Conservation (phyloP, 2,329 filamentous ascomycete genomes). For the Hawksworthiomyces lignivorus region DNA sequence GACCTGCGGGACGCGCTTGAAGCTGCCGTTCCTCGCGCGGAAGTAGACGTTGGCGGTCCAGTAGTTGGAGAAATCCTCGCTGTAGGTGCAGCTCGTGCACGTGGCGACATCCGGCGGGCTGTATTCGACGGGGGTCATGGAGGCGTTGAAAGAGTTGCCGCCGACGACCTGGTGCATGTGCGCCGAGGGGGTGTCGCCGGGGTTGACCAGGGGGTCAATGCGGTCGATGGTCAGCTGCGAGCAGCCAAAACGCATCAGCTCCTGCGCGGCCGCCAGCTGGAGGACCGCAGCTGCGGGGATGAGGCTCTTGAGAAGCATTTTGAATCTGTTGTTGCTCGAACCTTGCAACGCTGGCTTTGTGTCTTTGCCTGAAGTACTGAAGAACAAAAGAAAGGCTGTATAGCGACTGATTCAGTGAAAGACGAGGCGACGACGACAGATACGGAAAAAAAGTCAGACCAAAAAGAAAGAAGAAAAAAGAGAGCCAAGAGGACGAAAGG, state of each 20-base stretch:
- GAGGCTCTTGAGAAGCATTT: constrained; percentile 23
- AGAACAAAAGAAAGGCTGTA: not conserved
- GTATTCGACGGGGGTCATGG: constrained; percentile 22
- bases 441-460: not conserved
- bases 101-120: constrained; percentile 12
- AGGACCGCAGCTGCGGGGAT: constrained; percentile 19
- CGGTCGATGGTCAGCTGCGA: constrained; percentile 19
- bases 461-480: not conserved
- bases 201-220: constrained; percentile 25
- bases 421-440: not conserved
- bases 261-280: constrained; percentile 22
- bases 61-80: constrained; percentile 28
- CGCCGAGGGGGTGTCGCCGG: constrained; percentile 26
- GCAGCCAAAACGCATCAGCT: constrained; percentile 24
- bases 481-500: not conserved
- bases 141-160: constrained; percentile 31
- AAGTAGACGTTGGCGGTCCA: constrained; percentile 25
- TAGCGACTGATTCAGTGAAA: not conserved
- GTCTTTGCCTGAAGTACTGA: no score
- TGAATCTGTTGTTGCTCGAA: constrained; percentile 1
- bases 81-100: constrained; percentile 23
- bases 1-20: constrained; percentile 27
- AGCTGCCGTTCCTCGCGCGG: constrained; percentile 21
- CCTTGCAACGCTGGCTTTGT: no score
- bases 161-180: constrained; percentile 32